Evolutionary conservation across 2,329 filamentous ascomycete genomes (phyloP), one percentile per base, ranked within the genome.

Genomic region (Fusarium humuli): DNA sequence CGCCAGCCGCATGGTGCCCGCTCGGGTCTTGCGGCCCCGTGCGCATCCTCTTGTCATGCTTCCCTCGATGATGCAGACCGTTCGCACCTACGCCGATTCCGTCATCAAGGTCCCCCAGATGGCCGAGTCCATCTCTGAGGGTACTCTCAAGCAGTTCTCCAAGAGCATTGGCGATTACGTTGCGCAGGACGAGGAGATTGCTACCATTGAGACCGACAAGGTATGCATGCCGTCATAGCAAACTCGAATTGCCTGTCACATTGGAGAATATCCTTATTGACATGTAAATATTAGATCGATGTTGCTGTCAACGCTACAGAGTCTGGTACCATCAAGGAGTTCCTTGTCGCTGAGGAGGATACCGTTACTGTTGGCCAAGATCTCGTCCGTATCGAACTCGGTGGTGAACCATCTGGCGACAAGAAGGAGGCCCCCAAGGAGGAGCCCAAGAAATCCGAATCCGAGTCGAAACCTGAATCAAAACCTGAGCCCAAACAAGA

Each of bases 141-240:
- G 96, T 67, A 99, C 96, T 23, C 81, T 99, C 77, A 98, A 97
- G 84, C 94, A 97, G 79, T 98, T 94, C 86, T 92, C 89, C 77
- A 98, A 98, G 81, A 81, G 95, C 83, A 85, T 98, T 75, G 96
- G 96, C 77, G 96, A 99, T 80, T 94, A 90, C 76, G 94, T 99
- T 55, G 94, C 97, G 84, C 91, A 91, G 77, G 96, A 99, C 78
- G 96, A 98, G 83, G 96, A 99, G 81, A 95, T 99, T 80, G 96
- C 96, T 32, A 98, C 95, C 52, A 99, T 99, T 78, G 96, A 99
- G 83, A 99, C 96, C 16, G 96, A 99, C 87, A 99, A 99, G 90
- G 93, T 94, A 84, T 69, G 48, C 45, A 84, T 69, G 50, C 48
- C 53, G 40, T 30, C 40, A 37, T 46, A 41, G 27, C 27, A 42